Evolutionary conservation across 1,139 yeast genomes (phyloP).

Genomic region (Hansenula lynferdii): DNA sequence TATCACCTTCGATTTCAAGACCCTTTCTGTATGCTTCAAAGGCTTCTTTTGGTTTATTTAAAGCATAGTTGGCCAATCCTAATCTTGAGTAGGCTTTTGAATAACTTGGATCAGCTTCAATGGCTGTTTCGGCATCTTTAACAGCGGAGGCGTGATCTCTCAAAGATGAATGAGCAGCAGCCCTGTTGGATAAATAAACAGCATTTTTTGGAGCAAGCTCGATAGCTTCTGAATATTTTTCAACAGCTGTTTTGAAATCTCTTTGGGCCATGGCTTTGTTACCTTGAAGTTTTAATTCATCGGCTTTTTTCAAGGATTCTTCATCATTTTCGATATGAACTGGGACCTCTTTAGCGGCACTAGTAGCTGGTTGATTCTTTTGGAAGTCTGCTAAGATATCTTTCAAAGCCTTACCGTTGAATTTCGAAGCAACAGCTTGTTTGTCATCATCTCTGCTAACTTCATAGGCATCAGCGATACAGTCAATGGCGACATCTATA

Average conservation of each 20-base stretch:
- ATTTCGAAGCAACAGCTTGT: constrained; percentile 31
- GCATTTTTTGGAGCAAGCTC: constrained; percentile 66
- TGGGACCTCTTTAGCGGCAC: constrained; percentile 30
- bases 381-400: constrained; percentile 35
- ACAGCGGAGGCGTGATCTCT: constrained; percentile 75
- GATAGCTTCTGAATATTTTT: constrained; percentile 80
- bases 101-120: constrained; percentile 69
- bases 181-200: constrained; percentile 88
- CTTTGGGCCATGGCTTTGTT: constrained; percentile 85
- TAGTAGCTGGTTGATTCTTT: constrained; percentile 20
- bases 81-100: constrained; percentile 94
- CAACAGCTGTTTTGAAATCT: constrained; percentile 66
- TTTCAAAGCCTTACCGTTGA: constrained; percentile 44
- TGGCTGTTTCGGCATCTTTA: constrained; percentile 78
- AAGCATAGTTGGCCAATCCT: constrained; percentile 88
- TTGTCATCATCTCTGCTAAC: constrained; percentile 49
- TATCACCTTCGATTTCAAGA: constrained; percentile 78
- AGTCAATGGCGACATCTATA: constrained; percentile 92
- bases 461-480: constrained; percentile 83
- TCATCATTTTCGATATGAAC: constrained; percentile 44
- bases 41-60: constrained; percentile 85
- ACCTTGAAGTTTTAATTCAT: constrained; percentile 81
- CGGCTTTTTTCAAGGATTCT: constrained; percentile 59
- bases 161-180: constrained; percentile 89
- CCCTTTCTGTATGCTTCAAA: constrained; percentile 89